Evolutionary conservation across 1,139 yeast genomes (phyloP), one percentile per base, ranked within the genome.

Genomic region (Candida sanyaensis): DNA sequence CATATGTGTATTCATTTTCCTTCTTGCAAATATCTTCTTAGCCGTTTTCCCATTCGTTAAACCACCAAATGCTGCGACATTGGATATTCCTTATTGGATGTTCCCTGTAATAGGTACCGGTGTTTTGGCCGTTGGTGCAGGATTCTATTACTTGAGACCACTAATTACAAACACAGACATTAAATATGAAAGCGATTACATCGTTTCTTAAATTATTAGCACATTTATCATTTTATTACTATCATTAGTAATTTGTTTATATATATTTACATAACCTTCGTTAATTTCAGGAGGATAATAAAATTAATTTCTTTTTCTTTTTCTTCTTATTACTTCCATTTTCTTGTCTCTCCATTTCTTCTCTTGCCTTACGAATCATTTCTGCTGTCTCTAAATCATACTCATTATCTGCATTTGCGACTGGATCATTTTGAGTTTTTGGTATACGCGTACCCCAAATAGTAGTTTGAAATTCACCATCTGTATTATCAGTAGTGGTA

Each of bases 361-460:
- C 84, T 45, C 68, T 65, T 1, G 81, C 80, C 50, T 67, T 71
- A 30, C 81, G 63, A 39, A 79, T 69, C 71, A 78, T 68, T 54
- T 80, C 85, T 44, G 75, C 77, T 2, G 79, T 72, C 42, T 71
- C 74, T 71, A 75, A 67, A 42, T 71, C 78, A 32, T 68, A 73
- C n/a, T 64, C 69, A 33, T 64, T 69, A 11, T 58, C 64, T 4
- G 58, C 61, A 13, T 62, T 63, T 8, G 41, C 48, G 3, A 45
- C 42, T 1, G 42, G 29, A 24, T 44, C 45, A 8, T 34, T 41
- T 37, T 77, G 78, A 1, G 71, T 58, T 49, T 73, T 75, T 7
- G 78, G 78, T 7, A 82, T 78, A 49, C 65, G 69, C 0, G 86
- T 81, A 0, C 88, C 88, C 88, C 88, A 83, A 2, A 83, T 77